Base-by-base conservation (phyloP, 306 rosid genomes). In the Prinsepia uniflora region DNA sequence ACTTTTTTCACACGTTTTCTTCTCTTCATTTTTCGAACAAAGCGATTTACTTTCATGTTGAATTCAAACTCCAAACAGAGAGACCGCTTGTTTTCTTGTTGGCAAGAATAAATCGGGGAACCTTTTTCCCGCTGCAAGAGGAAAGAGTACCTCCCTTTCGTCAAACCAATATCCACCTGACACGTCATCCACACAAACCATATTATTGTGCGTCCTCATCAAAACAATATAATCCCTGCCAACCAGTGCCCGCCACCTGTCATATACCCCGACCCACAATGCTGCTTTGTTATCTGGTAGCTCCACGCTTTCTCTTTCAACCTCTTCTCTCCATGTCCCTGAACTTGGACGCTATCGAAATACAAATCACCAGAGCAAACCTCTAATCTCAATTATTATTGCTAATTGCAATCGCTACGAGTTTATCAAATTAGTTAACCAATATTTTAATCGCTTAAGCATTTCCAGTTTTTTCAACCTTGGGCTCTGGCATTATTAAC, bases 341-440 rank as follows among this genome's bases (percentile, higher is more conserved):
- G 60, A 42, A 65, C 73, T 48, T 42, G 17, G 76, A 75, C 69
- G 70, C 74, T 22, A 43, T 30, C 70, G 13, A 60, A 60, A 15
- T 2, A 7, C 65, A 44, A 12, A 34, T 61, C 46, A 39, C 24
- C 48, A 56, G 61, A 45, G 63, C 30, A 13, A 3, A 3, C 36
- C 20, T 59, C 61, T 66, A 66, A 71, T 67, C 52, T 71, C 59
- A 57, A 71, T 80, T 72, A 80, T 46, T 40, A 48, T 66, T 55
- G 13, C 49, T 80, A 62, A 76, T 71, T 63, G 34, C 19, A 49
- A 46, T 30, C 36, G 40, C 61, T 34, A 6, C n/a, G 5, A 30
- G 22, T 13, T 58, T n/a, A 20, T 6, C 14, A 45, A n/a, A 36
- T 14, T 47, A 10, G n/a, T 50, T 71, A 15, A 45, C 10, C 9